Evolutionary conservation across 2,329 filamentous ascomycete species (phyloP).

Genomic region (Emmonsiellopsis sp.): DNA sequence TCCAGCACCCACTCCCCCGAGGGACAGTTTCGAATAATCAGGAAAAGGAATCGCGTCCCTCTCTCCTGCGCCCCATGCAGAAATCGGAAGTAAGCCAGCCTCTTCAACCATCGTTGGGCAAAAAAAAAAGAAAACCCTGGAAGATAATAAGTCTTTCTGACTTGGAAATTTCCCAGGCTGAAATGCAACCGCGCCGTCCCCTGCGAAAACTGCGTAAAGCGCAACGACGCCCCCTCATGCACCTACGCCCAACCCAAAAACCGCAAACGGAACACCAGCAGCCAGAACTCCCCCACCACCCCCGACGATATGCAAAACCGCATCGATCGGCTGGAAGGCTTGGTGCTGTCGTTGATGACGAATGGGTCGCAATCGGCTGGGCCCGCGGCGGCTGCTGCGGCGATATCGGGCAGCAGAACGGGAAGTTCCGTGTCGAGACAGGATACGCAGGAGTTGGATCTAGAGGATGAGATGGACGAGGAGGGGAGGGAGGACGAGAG

Average conservation of each 20-base stretch:
- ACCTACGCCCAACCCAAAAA: slow-evolving; percentile 79
- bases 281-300: slow-evolving; percentile 49
- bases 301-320: slow-evolving; percentile 98
- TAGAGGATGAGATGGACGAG: slow-evolving; percentile 37
- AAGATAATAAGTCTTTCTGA: slow-evolving; percentile 1
- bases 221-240: slow-evolving; percentile 71
- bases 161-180: slow-evolving; percentile 40
- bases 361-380: slow-evolving; percentile 61
- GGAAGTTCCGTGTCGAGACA: slow-evolving; percentile 30
- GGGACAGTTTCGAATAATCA: slow-evolving; percentile 75
- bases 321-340: slow-evolving; percentile 85
- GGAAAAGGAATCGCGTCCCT: slow-evolving; percentile 85
- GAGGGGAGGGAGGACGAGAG: slow-evolving; percentile 55
- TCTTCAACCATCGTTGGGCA: neutral
- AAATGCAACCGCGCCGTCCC: slow-evolving; percentile 91
- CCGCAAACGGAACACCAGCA: slow-evolving; percentile 58
- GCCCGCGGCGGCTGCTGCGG: slow-evolving; percentile 49
- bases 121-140: neutral
- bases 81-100: slow-evolving; percentile 65
- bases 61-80: slow-evolving; percentile 87
- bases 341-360: slow-evolving; percentile 91
- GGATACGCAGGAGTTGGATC: slow-evolving; percentile 25
- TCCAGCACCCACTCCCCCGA: slow-evolving; percentile 73
- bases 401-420: slow-evolving; percentile 13
- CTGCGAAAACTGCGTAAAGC: slow-evolving; percentile 90